These are phyloP conservation scores for Trypanosoma conorhini DNA, from an alignment of 208 protist species.

Conservation along the genomic window DNA sequence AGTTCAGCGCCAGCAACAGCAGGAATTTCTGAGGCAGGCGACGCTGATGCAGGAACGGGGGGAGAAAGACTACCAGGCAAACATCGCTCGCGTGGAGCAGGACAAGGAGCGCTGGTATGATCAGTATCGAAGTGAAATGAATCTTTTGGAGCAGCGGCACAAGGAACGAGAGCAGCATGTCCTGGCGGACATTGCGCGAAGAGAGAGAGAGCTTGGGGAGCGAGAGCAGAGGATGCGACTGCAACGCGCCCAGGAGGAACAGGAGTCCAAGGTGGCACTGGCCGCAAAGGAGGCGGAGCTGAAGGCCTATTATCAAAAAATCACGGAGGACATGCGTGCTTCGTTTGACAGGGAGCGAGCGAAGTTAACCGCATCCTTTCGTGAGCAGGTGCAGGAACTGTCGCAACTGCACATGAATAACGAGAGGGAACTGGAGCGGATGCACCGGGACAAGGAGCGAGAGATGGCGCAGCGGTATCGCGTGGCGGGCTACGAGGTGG, in stretches of 20 bases:
- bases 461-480: slow-evolving; percentile 35
- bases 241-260: slow-evolving; percentile 37
- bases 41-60: slow-evolving; percentile 34
- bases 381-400: slow-evolving; percentile 61
- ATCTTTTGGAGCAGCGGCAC: slow-evolving; percentile 30
- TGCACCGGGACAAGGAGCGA: slow-evolving; percentile 69
- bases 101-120: slow-evolving; percentile 48
- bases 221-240: slow-evolving; percentile 45
- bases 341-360: slow-evolving; percentile 47
- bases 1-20: slow-evolving; percentile 37
- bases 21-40: slow-evolving; percentile 30
- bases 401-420: slow-evolving; percentile 58
- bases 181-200: slow-evolving; percentile 42
- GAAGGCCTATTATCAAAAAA: slow-evolving; percentile 49
- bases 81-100: slow-evolving; percentile 32
- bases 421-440: slow-evolving; percentile 58
- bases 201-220: slow-evolving; percentile 53
- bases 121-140: slow-evolving; percentile 30
- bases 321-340: slow-evolving; percentile 39
- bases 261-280: slow-evolving; percentile 35
- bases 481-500: slow-evolving; percentile 30
- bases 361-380: slow-evolving; percentile 41
- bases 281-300: slow-evolving; percentile 48
- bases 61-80: slow-evolving; percentile 44
- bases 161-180: slow-evolving; percentile 53